These are phyloP conservation scores for Paramecium primaurelia DNA, from an alignment of 73 alveolate genomes.

Conservation along the genomic window DNA sequence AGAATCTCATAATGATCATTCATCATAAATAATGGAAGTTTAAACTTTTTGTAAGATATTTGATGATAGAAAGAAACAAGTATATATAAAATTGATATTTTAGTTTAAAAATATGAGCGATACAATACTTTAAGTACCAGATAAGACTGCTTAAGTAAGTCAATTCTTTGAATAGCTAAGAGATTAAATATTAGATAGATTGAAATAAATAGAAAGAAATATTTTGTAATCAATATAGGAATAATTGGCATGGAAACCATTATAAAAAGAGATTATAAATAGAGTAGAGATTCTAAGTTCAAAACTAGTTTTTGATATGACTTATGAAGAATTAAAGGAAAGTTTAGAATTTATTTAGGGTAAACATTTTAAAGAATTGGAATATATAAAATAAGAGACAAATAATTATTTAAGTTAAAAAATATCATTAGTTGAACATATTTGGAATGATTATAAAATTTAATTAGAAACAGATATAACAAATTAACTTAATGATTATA, in stretches of 20 bases:
- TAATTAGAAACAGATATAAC: not conserved
- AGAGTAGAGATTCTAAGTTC: not conserved
- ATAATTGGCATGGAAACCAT: slow-evolving; percentile 3
- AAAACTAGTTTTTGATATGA: not conserved
- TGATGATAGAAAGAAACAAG: not conserved
- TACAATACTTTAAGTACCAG: not conserved
- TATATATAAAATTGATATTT: not conserved
- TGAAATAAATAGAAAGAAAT: not conserved
- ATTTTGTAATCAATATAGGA: not conserved
- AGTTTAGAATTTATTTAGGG: not conserved
- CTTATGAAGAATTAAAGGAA: not conserved
- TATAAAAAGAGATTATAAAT: not conserved
- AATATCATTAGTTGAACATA: not conserved
- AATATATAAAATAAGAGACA: not conserved
- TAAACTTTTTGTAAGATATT: slow-evolving; percentile 24
- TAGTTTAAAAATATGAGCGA: not conserved
- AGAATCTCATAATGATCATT: slow-evolving; percentile 12
- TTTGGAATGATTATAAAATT: not conserved
- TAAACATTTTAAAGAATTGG: not conserved
- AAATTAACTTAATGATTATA: not conserved
- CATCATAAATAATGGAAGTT: not conserved
- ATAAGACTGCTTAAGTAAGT: not conserved
- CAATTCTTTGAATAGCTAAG: not conserved
- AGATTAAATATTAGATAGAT: not conserved
- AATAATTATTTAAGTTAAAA: slow-evolving; percentile 1